Conservation (phyloP, 208 protist genomes). For the Balamuthia mandrillaris region DNA sequence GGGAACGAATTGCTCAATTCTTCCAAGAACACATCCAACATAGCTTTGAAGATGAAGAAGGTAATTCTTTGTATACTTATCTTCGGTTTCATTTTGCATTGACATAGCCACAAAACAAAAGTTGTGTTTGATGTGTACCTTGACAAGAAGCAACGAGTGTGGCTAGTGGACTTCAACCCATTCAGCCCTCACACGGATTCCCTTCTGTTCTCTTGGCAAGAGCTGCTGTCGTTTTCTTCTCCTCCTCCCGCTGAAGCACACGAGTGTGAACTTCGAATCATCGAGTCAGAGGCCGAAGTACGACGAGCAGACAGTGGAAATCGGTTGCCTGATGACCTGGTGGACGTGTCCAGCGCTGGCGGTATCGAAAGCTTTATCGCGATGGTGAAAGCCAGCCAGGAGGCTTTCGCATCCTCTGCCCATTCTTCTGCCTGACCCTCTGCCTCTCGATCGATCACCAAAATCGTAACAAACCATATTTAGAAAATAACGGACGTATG, state of each 20-base stretch:
- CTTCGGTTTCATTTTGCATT: background rate
- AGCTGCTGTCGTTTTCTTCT: no score
- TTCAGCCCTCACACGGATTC: background rate
- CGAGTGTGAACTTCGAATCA: background rate
- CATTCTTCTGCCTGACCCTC: no score
- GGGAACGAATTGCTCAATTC: background rate
- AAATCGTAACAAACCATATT: no score
- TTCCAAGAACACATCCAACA: background rate
- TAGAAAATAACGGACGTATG: no score
- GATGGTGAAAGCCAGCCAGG: background rate
- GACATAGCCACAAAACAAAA: background rate
- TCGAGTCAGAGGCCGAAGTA: background rate
- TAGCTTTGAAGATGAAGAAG: background rate
- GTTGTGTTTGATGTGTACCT: constrained; percentile 2
- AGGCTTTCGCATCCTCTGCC: no score
- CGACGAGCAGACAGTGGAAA: background rate
- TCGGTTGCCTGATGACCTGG: background rate
- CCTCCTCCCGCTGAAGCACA: background rate
- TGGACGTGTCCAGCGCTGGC: background rate
- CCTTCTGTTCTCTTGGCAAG: background rate
- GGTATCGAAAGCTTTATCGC: background rate
- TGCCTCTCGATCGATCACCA: no score
- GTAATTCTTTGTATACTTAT: background rate
- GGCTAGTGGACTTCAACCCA: background rate
- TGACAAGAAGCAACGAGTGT: background rate